Evolutionary conservation across 2,329 filamentous ascomycete species (phyloP).

Genomic region (Neoarthrinium moseri): DNA sequence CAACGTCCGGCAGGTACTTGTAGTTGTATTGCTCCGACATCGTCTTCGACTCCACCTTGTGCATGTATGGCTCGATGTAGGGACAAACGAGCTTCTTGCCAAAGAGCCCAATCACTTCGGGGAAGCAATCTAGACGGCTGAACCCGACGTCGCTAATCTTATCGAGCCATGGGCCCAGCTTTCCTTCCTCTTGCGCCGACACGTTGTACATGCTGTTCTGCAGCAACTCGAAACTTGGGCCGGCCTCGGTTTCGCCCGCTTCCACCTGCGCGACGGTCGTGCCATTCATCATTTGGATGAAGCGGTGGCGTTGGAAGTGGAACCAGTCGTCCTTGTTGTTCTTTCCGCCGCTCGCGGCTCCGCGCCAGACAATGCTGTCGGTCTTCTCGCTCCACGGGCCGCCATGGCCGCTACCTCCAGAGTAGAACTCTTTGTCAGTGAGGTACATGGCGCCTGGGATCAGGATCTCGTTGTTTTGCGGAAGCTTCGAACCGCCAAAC

Average conservation of each 20-base stretch:
- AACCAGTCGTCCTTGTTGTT: slow-evolving; percentile 54
- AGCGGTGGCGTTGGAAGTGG: slow-evolving; percentile 67
- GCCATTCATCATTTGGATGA: slow-evolving; percentile 66
- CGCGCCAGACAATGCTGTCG: slow-evolving; percentile 58
- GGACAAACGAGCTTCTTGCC: slow-evolving; percentile 2
- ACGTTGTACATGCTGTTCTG: slow-evolving; percentile 37
- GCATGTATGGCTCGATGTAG: slow-evolving; percentile 37
- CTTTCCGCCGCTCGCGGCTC: slow-evolving; percentile 58
- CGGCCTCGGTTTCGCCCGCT: slow-evolving; percentile 27
- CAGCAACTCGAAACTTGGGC: slow-evolving; percentile 48
- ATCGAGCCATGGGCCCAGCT: slow-evolving; percentile 40
- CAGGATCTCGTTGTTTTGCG: slow-evolving; percentile 62
- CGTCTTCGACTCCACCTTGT: slow-evolving; percentile 28
- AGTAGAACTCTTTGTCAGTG: slow-evolving; percentile 53
- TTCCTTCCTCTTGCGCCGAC: slow-evolving; percentile 12
- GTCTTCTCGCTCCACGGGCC: slow-evolving; percentile 56
- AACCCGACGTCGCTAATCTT: slow-evolving; percentile 44
- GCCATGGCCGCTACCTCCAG: slow-evolving; percentile 52
- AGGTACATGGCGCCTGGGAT: slow-evolving; percentile 66
- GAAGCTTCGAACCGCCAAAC: slow-evolving; percentile 62
- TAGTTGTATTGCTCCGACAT: slow-evolving; percentile 50
- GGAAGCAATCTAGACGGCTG: slow-evolving; percentile 36
- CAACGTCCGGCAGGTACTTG: slow-evolving; percentile 70
- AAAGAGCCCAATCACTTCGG: neutral
- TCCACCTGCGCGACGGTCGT: slow-evolving; percentile 51